Conservation (phyloP, 2,329 filamentous ascomycete genomes). For the Allantophomopsis lycopodina region DNA sequence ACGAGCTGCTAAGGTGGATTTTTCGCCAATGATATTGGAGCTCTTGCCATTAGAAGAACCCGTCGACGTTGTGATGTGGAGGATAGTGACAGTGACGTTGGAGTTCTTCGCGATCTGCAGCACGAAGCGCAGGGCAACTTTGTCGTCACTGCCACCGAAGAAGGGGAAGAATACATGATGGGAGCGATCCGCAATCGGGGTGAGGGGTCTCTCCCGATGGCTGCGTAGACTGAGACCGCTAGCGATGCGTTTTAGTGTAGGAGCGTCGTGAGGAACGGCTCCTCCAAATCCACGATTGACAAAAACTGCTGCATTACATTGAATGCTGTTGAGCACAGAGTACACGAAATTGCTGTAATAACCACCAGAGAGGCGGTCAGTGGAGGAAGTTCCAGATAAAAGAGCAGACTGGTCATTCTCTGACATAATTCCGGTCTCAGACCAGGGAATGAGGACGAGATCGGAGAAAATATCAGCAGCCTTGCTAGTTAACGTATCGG, state of each 20-base stretch:
- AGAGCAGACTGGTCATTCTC: conserved; percentile 35
- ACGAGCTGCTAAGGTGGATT: background rate
- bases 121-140: conserved; percentile 64
- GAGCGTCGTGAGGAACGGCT: conserved; percentile 23
- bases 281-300: conserved; percentile 59
- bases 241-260: conserved; percentile 28
- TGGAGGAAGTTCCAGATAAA: conserved; percentile 34
- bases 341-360: conserved; percentile 65
- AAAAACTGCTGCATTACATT: conserved; percentile 62
- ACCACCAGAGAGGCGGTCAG: conserved; percentile 39
- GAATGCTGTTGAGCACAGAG: conserved; percentile 45
- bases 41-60: conserved; percentile 3
- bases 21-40: conserved; percentile 4
- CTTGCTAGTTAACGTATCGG: conserved; percentile 60
- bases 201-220: conserved; percentile 37
- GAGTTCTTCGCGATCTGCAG: conserved; percentile 73
- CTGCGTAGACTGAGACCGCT: conserved; percentile 47
- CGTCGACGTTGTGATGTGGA: conserved; percentile 31
- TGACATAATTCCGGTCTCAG: conserved; percentile 59
- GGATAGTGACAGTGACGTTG: conserved; percentile 64
- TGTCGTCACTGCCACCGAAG: conserved; percentile 73
- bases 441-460: conserved; percentile 80
- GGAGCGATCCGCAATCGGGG: conserved; percentile 49
- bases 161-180: conserved; percentile 84
- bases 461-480: conserved; percentile 59